Evolutionary conservation across 106 monocot genomes (phyloP), one percentile per base, ranked within the genome.

Genomic region (Apostasia ramifera): DNA sequence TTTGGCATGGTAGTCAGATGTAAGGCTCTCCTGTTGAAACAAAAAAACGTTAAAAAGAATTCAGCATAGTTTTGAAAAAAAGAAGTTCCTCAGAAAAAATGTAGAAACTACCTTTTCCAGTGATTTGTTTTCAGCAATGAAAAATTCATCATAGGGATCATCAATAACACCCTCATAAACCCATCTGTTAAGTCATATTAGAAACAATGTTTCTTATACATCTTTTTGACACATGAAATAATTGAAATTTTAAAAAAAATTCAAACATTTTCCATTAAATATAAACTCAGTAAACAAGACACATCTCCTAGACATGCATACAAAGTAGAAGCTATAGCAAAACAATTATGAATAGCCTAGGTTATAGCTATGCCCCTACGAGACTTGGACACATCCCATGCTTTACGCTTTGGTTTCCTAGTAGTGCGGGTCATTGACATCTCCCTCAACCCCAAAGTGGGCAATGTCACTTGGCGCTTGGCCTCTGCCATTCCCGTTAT

Each of bases 111-210:
- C 98, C 93, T 99, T 99, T 67, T 82, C 74, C 61, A 99, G 66
- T 59, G 86, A 90, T 66, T 90, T 99, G 66, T 99, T 90, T 81
- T 99, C 98, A 61, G 85, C 82, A 80, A 99, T 93, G 76, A 99
- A 99, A 81, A 99, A 99, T 86, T 99, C 98, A 74, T 90, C 87
- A 50, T 93, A 88, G 26, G 98, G 98, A 76, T 99, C 98, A 65
- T 99, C 87, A 74, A 99, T 99, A 69, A 99, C 68, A 8, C 98
- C 98, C 77, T 99, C 98, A 75, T 93, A 99, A 0, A 99, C 86
- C 97, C 98, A 99, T 67, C 98, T 99, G 55, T 26, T 2, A 83
- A 47, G 61, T 40, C 12, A 53, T 12, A 63, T 52, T 42, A 59
- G 37, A n/a, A 67, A 42, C n/a, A 43, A 63, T 2, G 45, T 44